Conservation (phyloP, 148 eudicot species). For the Dianthus caryophyllus region DNA sequence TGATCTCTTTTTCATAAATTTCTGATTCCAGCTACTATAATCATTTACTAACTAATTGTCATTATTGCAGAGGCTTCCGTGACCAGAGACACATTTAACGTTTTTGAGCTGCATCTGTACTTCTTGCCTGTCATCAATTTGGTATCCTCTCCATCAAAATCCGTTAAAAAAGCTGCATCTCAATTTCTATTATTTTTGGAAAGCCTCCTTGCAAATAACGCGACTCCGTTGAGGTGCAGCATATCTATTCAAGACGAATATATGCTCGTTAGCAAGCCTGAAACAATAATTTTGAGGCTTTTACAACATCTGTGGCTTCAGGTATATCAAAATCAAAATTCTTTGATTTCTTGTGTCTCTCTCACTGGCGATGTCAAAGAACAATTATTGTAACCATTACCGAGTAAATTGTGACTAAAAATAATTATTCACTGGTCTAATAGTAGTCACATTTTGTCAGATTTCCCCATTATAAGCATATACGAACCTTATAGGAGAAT, state of each 20-base stretch:
- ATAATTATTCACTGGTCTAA: no score
- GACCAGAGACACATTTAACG: conserved; percentile 24
- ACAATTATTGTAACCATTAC: no score
- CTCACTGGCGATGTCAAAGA: not conserved
- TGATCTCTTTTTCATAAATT: not conserved
- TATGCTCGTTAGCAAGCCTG: conserved; percentile 46
- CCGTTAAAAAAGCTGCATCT: conserved; percentile 66
- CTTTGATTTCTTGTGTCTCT: not conserved
- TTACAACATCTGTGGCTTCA: conserved; percentile 63
- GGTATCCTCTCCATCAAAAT: conserved; percentile 72
- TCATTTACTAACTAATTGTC: conserved; percentile 16
- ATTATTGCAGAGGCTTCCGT: conserved; percentile 36
- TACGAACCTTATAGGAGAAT: no score
- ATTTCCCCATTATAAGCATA: no score
- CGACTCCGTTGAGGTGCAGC: conserved; percentile 23
- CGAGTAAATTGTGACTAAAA: no score
- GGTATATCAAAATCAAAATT: conserved; percentile 44
- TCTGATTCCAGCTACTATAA: conserved; percentile 11
- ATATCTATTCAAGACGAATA: conserved; percentile 19
- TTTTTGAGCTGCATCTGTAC: conserved; percentile 50
- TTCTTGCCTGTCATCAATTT: conserved; percentile 70
- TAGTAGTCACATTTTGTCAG: no score
- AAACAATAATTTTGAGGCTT: conserved; percentile 46
- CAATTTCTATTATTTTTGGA: conserved; percentile 55
- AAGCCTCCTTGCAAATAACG: conserved; percentile 35